Conservation (phyloP, 2,329 filamentous ascomycete species). For the Beauveria pseudobassiana region DNA sequence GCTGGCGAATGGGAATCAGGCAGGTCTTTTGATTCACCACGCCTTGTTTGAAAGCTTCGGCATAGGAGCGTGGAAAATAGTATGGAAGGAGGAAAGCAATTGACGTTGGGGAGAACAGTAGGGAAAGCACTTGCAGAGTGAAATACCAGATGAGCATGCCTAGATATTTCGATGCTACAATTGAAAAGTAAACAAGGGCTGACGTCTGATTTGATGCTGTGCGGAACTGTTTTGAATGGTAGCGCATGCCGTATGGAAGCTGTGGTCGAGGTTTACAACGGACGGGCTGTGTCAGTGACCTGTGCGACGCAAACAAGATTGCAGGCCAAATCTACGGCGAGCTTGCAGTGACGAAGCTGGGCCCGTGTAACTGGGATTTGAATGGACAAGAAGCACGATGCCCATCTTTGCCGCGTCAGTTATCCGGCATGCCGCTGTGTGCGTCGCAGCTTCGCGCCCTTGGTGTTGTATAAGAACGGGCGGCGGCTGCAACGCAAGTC, state of each 20-base stretch:
- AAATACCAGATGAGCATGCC: conserved; percentile 7
- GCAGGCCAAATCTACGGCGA: not conserved
- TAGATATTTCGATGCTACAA: conserved; percentile 10
- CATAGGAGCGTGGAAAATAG: conserved; percentile 1
- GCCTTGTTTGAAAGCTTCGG: conserved; percentile 11
- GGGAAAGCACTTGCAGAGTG: conserved; percentile 6
- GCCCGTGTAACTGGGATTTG: not conserved
- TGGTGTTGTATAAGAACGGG: not conserved
- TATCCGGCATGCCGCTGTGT: not conserved
- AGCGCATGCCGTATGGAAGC: not conserved
- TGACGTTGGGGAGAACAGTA: not conserved
- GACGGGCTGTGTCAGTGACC: not conserved
- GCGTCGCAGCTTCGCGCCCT: not conserved
- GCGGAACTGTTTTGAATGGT: not conserved
- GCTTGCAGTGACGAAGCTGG: not conserved
- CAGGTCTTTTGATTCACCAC: conserved; percentile 26
- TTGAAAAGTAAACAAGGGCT: not conserved
- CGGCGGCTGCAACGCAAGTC: not conserved
- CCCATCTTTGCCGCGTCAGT: not conserved
- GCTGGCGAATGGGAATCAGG: conserved; percentile 21
- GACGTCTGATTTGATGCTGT: not conserved
- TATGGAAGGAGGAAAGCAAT: not conserved
- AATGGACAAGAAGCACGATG: not conserved
- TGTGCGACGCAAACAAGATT: conserved; percentile 7
- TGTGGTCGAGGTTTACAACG: not conserved